Percentiles rank a stretch among this genome's conserved stretches.
phyloP scores from a whole-genome alignment of 495 filamentous ascomycete species.

The Durotheca rogersii region DNA sequence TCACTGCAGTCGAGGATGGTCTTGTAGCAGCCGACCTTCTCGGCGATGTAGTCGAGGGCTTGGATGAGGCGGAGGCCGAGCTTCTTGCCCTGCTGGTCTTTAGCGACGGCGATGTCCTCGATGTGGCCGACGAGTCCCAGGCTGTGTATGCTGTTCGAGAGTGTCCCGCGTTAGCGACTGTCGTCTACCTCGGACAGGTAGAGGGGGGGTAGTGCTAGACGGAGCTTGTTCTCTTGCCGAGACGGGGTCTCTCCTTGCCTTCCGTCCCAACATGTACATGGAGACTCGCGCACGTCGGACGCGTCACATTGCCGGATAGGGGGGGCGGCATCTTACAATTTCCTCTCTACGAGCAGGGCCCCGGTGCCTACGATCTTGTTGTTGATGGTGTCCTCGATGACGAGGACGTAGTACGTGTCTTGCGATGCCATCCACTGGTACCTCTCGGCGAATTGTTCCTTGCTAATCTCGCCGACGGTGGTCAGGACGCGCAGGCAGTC shows the following conservation, averaged over 20 bases:
- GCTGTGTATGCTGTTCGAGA: constrained; percentile 61
- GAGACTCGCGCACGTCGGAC: too few species aligned
- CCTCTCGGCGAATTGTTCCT: constrained; percentile 71
- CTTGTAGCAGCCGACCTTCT: constrained; percentile 89
- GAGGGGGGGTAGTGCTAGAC: background rate
- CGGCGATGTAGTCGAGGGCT: constrained; percentile 84
- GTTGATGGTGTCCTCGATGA: constrained; percentile 67
- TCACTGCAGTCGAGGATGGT: constrained; percentile 62
- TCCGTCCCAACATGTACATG: too few species aligned
- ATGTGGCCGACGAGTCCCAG: constrained; percentile 88
- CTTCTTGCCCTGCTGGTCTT: constrained; percentile 96
- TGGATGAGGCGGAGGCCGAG: constrained; percentile 90
- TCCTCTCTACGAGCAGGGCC: constrained; percentile 79
- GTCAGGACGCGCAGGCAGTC: constrained; percentile 90
- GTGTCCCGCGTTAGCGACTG: constrained; percentile 11
- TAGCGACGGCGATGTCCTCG: constrained; percentile 94
- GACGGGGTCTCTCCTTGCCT: constrained; percentile 1
- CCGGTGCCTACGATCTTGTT: constrained; percentile 79
- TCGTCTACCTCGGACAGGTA: background rate
- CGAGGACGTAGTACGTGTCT: constrained; percentile 80
- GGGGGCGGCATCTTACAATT: constrained; percentile 61
- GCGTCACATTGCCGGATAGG: too few species aligned
- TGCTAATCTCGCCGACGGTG: constrained; percentile 82
- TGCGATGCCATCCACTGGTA: constrained; percentile 82
- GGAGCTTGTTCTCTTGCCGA: background rate